Conservation (phyloP, 106 monocot genomes). For the Dendrobium nobile region DNA sequence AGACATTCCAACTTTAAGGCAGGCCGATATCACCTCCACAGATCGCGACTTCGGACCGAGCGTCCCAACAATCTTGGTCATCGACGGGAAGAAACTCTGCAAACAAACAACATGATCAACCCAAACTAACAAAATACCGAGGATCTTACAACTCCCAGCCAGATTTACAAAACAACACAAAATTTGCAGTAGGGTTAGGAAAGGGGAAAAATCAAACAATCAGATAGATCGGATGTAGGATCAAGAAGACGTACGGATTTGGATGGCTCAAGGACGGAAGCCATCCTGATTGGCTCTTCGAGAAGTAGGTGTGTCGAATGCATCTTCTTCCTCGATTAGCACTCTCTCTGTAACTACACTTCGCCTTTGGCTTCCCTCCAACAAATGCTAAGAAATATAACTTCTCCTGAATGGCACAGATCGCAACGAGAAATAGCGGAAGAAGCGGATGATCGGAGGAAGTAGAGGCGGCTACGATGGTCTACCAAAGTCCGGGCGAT, state of each 20-base stretch:
- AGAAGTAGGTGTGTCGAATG: constrained; percentile 78
- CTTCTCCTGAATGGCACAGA: background rate
- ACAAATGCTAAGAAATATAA: background rate
- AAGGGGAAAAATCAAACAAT: no score
- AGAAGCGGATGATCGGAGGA: background rate
- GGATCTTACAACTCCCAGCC: background rate
- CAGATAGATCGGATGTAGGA: background rate
- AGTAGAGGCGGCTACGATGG: background rate
- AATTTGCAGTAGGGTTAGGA: background rate
- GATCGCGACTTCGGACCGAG: constrained; percentile 90
- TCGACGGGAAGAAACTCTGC: constrained; percentile 96
- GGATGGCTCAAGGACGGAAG: constrained; percentile 94
- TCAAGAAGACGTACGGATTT: constrained; percentile 43
- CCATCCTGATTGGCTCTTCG: constrained; percentile 98
- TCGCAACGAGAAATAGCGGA: background rate
- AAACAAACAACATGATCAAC: background rate
- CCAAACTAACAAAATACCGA: background rate
- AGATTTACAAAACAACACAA: background rate
- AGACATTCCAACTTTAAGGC: constrained; percentile 97
- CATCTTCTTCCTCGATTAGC: constrained; percentile 30
- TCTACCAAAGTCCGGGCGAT: background rate
- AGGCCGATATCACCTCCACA: constrained; percentile 80
- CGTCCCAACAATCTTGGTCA: constrained; percentile 97
- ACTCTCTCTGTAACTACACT: background rate
- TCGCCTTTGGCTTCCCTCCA: background rate